Evolutionary conservation across 495 filamentous ascomycete species (phyloP), one percentile per base, ranked within the genome.

Genomic region (Melanomma pulvis-pyrius): DNA sequence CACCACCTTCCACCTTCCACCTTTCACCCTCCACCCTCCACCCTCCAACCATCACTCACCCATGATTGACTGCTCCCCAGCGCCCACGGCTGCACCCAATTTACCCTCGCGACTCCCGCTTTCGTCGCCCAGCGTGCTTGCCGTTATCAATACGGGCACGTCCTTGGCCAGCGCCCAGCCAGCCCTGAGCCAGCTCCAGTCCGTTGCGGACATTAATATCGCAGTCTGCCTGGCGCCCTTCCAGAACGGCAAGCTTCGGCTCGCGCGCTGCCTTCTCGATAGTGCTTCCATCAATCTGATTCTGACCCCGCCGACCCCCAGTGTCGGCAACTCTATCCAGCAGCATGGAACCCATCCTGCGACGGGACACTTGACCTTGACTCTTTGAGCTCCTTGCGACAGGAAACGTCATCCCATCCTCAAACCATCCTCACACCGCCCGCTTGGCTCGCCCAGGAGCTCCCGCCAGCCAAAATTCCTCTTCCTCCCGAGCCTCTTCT

Each of bases 151-250:
- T 48, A 44, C 36, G 50, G 57, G 59, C 46, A 60, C 26, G 59
- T 49, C 39, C 24, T 5, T 39, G 13, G 7, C 46, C 32, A 15
- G 25, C 48, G 13, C 21, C 48, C 7, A 12, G 60, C 22, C 46
- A 25, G 58, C n/a, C 36, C 19, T n/a, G n/a, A 12, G 13, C 41
- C 21, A 15, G 26, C 47, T 17, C 2, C 58, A 21, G 47, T 21
- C 48, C 19, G 15, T 30, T 63, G 39, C 34, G 61, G 61, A 48
- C 52, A 53, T 50, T 65, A 65, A 58, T 65, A 65, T 59, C 52
- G 19, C 55, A 32, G 54, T 34, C 54, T 44, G 50, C 51, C 62
- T 56, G 47, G 28, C 48, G 12, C 5, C 29, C 47, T 36, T 30
- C 54, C 62, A 64, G 50, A 48, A 29, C 36, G 1, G 29, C 21